Conservation (phyloP, 495 filamentous ascomycete species). For the Evernia prunastri region DNA sequence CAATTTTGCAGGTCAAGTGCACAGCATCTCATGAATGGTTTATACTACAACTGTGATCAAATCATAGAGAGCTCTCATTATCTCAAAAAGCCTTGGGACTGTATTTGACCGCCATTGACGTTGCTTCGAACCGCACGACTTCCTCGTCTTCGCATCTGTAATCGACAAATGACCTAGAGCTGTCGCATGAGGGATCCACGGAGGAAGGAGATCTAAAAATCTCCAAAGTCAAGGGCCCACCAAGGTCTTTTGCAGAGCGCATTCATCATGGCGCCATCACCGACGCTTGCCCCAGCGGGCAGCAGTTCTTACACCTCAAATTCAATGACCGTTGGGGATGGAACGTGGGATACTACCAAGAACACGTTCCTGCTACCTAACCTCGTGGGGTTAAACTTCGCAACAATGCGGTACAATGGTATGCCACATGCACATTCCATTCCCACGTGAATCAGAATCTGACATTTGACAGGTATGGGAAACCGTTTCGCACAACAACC, state of each 20-base stretch:
- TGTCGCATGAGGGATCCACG: slow-evolving; percentile 22
- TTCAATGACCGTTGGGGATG: slow-evolving; percentile 81
- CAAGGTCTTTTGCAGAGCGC: not conserved
- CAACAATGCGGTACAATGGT: slow-evolving; percentile 96
- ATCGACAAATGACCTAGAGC: slow-evolving; percentile 9
- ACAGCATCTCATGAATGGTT: not conserved
- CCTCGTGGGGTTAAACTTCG: slow-evolving; percentile 79
- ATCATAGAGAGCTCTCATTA: not conserved
- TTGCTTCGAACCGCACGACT: not conserved
- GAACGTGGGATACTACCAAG: slow-evolving; percentile 78
- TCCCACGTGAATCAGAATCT: slow-evolving; percentile 22
- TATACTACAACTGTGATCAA: not conserved
- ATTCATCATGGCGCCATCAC: slow-evolving; percentile 38
- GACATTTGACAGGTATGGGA: slow-evolving; percentile 64
- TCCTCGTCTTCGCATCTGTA: not conserved
- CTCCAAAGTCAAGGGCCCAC: slow-evolving; percentile 8
- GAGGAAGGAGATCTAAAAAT: slow-evolving; percentile 18
- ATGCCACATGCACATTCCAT: slow-evolving; percentile 18
- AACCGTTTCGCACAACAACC: slow-evolving; percentile 73
- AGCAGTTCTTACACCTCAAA: slow-evolving; percentile 77
- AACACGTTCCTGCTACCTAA: slow-evolving; percentile 88
- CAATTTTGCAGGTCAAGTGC: not conserved
- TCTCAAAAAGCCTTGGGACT: not conserved
- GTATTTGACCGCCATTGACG: not conserved
- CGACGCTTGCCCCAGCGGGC: slow-evolving; percentile 64